Evolutionary conservation across 805 yeast genomes (phyloP), one percentile per base, ranked within the genome.

Genomic region (Nakazawaea pomicola): DNA sequence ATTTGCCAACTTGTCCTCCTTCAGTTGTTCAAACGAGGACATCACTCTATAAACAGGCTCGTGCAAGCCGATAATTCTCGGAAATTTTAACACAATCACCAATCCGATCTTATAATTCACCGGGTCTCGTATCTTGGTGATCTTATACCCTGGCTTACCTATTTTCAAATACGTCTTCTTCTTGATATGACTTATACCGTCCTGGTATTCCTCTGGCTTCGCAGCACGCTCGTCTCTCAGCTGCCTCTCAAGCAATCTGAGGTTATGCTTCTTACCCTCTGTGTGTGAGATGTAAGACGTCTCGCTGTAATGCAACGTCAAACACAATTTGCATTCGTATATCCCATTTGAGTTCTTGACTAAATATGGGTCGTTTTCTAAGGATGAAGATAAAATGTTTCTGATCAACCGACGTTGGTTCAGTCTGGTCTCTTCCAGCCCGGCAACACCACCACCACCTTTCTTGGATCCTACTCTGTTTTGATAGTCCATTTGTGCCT

Each of bases 371-470:
- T 85, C 95, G 24, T 69, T 67, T 16, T 74, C 79, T 3, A 75
- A 61, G 20, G 72, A 72, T 16, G 66, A 61, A 14, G 67, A 53
- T 29, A 83, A 67, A 33, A 89, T 70, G 49, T 83, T 77, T 31
- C 79, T 72, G 7, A 88, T 73, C 29, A 95, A 71, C 43, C 78
- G 78, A 43, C 80, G 67, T 35, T 90, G 68, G 33, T 82, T 82
- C 4, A 78, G 74, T 52, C 85, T 84, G 6, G 80, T 68, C 48
- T 83, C 89, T 16, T 78, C 74, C 33, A 68, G 64, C 4, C 85
- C 84, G 1, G 96, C 96, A 15, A 89, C 68, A 6, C 95, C 96
- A 49, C 96, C 97, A 21, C 83, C 77, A 27, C 96, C 96, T 57
- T 86, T 80, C 61, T 89, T 89, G 6, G 95, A 83, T 33, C 96